Percentiles rank a stretch among this genome's conserved stretches.
These are phyloP conservation scores for Casaregolazyma lundiana DNA, from an alignment of 1,139 yeast species.

Conservation along the genomic window DNA sequence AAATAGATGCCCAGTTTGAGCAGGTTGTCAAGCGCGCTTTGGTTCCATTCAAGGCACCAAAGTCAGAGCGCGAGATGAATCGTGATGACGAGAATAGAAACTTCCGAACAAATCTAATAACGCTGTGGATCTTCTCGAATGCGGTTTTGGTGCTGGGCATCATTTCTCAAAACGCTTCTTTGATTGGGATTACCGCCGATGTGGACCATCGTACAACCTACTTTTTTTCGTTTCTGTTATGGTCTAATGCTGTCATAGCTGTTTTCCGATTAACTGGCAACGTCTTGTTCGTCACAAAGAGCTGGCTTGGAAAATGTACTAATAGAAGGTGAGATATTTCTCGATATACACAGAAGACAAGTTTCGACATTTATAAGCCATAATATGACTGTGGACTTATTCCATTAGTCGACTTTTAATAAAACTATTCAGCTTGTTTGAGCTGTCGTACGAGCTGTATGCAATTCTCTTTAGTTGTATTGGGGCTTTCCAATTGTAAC, in stretches of 20 bases:
- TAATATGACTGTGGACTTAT: too few species aligned
- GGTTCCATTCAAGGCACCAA: constrained; percentile 39
- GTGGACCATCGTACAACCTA: constrained; percentile 42
- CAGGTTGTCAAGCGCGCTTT: constrained; percentile 41
- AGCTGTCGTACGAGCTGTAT: constrained; percentile 14
- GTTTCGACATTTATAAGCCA: neutral
- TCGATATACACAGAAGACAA: neutral
- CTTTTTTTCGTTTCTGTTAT: constrained; percentile 66
- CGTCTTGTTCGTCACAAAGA: constrained; percentile 48
- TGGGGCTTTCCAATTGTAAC: constrained; percentile 77
- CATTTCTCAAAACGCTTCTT: constrained; percentile 31
- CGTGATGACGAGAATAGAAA: constrained; percentile 59
- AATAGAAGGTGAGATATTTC: constrained; percentile 20
- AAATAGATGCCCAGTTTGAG: constrained; percentile 48
- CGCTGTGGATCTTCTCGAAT: constrained; percentile 75
- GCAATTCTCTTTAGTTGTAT: constrained; percentile 49
- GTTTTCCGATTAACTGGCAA: constrained; percentile 70
- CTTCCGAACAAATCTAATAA: constrained; percentile 76
- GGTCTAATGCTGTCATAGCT: constrained; percentile 82
- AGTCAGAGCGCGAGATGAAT: constrained; percentile 33
- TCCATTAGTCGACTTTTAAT: too few species aligned
- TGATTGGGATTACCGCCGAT: constrained; percentile 33
- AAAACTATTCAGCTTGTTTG: too few species aligned
- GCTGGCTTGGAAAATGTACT: constrained; percentile 32
- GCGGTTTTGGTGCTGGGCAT: constrained; percentile 68